Conservation (phyloP, 345 rosid species). For the Geranium rotundifolium region DNA sequence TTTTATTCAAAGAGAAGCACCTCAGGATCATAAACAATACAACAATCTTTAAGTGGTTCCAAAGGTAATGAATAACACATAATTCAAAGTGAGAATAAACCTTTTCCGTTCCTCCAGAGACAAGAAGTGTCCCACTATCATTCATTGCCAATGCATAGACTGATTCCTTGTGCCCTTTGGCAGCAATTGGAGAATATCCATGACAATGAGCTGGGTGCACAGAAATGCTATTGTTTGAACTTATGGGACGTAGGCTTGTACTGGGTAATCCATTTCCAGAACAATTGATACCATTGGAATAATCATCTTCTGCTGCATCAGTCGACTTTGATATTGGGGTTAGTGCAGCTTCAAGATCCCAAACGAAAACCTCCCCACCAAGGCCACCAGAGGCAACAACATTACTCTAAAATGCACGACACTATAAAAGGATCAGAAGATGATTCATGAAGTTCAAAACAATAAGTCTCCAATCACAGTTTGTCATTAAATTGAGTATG, state of each 20-base stretch:
- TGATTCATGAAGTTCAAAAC: conserved; percentile 8
- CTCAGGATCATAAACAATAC: not conserved
- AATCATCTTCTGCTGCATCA: conserved; percentile 66
- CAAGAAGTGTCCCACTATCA: conserved; percentile 77
- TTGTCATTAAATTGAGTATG: not conserved
- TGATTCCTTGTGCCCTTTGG: conserved; percentile 98
- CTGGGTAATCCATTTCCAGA: conserved; percentile 46
- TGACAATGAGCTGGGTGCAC: conserved; percentile 53
- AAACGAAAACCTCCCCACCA: conserved; percentile 98
- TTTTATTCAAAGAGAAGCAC: not conserved
- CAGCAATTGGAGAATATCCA: conserved; percentile 68
- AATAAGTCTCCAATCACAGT: not conserved
- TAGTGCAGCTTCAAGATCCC: conserved; percentile 93
- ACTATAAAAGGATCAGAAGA: conserved; percentile 62
- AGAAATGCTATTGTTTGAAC: conserved; percentile 78
- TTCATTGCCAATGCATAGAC: conserved; percentile 98
- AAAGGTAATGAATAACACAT: no score
- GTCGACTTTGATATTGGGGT: conserved; percentile 61
- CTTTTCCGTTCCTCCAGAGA: conserved; percentile 99
- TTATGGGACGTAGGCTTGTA: conserved; percentile 63
- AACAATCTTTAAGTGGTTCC: not conserved
- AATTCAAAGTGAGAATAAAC: conserved; percentile 20
- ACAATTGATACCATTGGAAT: conserved; percentile 55
- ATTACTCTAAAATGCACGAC: conserved; percentile 70
- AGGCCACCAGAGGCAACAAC: conserved; percentile 99